Evolutionary conservation across 805 yeast species (phyloP), one percentile per base, ranked within the genome.

Genomic region (Candida namnaoensis): DNA sequence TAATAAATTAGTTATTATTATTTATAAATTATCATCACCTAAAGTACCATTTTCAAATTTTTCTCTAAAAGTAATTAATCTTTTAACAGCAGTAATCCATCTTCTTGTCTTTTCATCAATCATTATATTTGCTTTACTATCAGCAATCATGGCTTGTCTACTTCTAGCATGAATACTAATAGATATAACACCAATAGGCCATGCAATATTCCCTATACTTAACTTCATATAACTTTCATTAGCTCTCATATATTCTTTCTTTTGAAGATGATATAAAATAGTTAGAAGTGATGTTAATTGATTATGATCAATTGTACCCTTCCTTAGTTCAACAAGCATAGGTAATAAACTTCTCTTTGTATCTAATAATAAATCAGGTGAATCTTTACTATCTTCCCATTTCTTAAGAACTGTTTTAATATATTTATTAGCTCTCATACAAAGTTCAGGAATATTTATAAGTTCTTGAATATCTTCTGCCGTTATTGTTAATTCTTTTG

Each of bases 131-230:
- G 93, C 80, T 27, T 67, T 64, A 37, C 68, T 69, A 15, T 79
- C 77, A 6, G 76, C 69, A 32, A 82, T 72, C 48, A 73, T 75
- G 43, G 71, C 68, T 40, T 75, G 79, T 1, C 83, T 79, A 42
- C 80, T 74, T 45, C 95, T 64, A 10, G 79, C 80, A 56, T 87
- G 96, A 44, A 88, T 85, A 38, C 93, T 88, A 13, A 88, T 82
- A 43, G 76, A 76, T 7, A 78, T 66, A 12, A 88, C 84, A 26
- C 96, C 96, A 48, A 87, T 82, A 3, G 96, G 96, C 95, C 95
- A 88, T 5, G 93, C 90, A 3, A 83, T 87, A 50, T 86, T 85
- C 1, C 96, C 96, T 14, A 88, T 81, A 53, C 91, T 81, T 43
- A 88, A 62, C 47, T 81, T 74, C 67, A 87, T 64, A 51, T 88